Conservation (phyloP, 176 grass and related monocot species). For the Cymbopogon citratus region DNA sequence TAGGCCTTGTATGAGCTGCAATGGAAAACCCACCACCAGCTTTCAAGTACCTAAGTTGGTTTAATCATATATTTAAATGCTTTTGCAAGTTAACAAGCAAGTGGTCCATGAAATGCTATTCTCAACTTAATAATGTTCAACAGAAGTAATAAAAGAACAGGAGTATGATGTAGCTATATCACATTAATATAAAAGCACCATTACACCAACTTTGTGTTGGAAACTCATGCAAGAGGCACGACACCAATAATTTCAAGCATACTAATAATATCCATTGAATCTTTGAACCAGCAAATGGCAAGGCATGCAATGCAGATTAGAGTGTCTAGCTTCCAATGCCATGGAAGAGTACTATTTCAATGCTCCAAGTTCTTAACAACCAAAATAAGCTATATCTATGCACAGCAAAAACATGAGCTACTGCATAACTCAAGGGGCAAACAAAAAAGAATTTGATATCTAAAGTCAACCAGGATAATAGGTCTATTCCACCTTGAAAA, state of each 20-base stretch:
- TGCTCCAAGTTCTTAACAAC: background rate
- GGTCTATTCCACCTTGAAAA: background rate
- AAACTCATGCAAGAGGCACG: background rate
- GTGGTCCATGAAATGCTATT: background rate
- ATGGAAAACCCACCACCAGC: background rate
- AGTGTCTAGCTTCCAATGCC: background rate
- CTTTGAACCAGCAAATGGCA: background rate
- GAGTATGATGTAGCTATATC: background rate
- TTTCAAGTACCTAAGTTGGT: no score
- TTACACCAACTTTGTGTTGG: background rate
- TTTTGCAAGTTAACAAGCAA: no score
- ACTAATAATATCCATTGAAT: background rate
- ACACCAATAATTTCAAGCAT: constrained; percentile 1
- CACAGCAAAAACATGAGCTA: background rate
- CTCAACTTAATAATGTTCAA: background rate
- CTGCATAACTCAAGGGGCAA: constrained; percentile 5
- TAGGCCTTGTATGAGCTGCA: background rate
- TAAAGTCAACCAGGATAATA: background rate
- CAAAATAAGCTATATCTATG: background rate
- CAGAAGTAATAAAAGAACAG: background rate
- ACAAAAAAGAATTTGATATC: background rate
- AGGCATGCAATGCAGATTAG: background rate
- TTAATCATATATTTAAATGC: no score
- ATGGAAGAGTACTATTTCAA: background rate
- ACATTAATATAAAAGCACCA: background rate